Conservation (phyloP, 2,329 filamentous ascomycete genomes). For the Venturia aucupariae region DNA sequence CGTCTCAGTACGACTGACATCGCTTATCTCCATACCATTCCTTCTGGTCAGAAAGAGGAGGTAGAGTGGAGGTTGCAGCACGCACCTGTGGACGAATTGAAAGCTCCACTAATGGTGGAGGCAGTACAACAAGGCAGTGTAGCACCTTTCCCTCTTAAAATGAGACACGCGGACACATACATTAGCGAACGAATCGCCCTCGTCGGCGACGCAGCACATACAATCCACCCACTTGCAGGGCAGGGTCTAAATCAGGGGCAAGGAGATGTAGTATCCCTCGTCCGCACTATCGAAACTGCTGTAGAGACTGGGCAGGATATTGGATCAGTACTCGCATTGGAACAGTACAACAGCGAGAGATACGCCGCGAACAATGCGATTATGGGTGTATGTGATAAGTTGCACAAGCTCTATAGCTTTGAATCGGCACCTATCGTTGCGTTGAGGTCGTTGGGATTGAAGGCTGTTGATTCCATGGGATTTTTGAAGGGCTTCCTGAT, state of each 20-base stretch:
- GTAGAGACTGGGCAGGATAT: constrained; percentile 81
- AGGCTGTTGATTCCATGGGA: constrained; percentile 62
- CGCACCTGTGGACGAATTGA: constrained; percentile 13
- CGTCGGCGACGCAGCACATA: constrained; percentile 86
- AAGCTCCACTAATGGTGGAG: constrained; percentile 55
- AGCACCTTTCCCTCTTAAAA: constrained; percentile 81
- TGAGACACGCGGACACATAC: constrained; percentile 92
- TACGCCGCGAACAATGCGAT: constrained; percentile 74
- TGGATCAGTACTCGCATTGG: constrained; percentile 66
- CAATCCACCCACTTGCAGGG: constrained; percentile 85
- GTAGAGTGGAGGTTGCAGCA: constrained; percentile 16
- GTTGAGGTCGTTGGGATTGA: constrained; percentile 66
- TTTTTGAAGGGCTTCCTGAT: constrained; percentile 81
- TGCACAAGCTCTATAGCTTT: constrained; percentile 86
- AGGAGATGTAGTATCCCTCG: constrained; percentile 74
- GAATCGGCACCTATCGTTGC: constrained; percentile 71
- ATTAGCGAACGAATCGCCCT: constrained; percentile 83
- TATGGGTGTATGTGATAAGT: constrained; percentile 74
- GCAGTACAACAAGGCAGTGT: constrained; percentile 69
- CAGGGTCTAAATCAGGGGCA: constrained; percentile 93
- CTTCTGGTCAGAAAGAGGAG: constrained; percentile 30
- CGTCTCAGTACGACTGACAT: constrained; percentile 71
- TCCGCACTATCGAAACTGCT: constrained; percentile 63
- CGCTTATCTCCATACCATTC: constrained; percentile 65
- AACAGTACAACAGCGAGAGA: constrained; percentile 70